These are phyloP conservation scores for Immersiella caudata DNA, from an alignment of 495 filamentous ascomycete genomes.

Conservation along the genomic window DNA sequence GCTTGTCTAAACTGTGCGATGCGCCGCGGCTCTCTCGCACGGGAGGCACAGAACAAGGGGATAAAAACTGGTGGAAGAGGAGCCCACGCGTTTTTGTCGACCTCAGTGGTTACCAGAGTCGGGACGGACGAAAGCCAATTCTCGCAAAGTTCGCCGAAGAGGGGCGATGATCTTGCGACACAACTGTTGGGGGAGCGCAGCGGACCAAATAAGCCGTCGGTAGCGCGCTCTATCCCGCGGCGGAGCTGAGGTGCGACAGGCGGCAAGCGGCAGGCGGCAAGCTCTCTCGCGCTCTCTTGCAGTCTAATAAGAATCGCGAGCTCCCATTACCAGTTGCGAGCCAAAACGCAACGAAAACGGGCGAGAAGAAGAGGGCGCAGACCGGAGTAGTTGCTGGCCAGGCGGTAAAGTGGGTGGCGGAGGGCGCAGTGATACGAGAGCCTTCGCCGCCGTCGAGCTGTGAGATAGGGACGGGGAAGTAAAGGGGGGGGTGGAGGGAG, in stretches of 20 bases:
- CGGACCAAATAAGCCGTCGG: not conserved
- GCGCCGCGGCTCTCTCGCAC: not conserved
- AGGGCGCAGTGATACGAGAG: conserved; percentile 11
- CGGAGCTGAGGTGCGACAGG: conserved; percentile 32
- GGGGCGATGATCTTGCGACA: not conserved
- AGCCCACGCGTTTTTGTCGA: not conserved
- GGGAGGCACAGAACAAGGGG: not conserved
- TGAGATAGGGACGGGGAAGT: conserved; percentile 22
- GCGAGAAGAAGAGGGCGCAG: conserved; percentile 15
- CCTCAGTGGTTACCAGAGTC: conserved; percentile 3
- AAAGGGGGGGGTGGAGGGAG: conserved; percentile 33
- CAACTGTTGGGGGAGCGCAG: not conserved
- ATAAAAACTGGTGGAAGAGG: not conserved
- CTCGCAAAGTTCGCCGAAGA: conserved; percentile 1
- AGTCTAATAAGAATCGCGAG: conserved; percentile 32
- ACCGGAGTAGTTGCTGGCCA: conserved; percentile 22
- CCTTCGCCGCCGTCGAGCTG: conserved; percentile 27
- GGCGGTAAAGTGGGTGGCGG: conserved; percentile 4
- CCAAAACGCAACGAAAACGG: conserved; percentile 20
- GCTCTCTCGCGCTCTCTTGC: conserved; percentile 22
- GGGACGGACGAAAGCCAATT: conserved; percentile 8
- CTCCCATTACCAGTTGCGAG: conserved; percentile 37
- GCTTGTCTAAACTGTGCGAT: conserved; percentile 6
- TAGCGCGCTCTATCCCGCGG: conserved; percentile 7
- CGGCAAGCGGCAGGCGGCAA: not conserved